Percentiles rank a stretch among this genome's conserved stretches.
Conservation (phyloP, 257 asterid genomes). For the Nicotiana tabacum region DNA sequence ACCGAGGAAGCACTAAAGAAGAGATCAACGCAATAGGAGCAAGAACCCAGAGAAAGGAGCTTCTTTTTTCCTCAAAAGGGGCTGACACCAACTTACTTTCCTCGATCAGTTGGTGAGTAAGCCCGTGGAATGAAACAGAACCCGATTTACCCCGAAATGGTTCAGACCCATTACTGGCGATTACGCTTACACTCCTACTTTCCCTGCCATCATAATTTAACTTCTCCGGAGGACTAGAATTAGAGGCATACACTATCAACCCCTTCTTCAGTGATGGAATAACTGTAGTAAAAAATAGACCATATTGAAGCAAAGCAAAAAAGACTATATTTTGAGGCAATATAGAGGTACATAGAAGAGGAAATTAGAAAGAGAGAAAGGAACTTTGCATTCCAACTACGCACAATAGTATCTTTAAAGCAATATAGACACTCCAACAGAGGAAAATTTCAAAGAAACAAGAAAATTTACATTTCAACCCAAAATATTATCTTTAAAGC, state of each 20-base stretch:
- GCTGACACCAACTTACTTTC: constrained; percentile 61
- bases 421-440: not conserved
- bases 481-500: not conserved
- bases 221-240: constrained; percentile 14
- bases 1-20: constrained; percentile 56
- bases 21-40: constrained; percentile 81
- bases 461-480: not conserved
- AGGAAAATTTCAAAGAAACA: constrained; percentile 4
- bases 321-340: not conserved
- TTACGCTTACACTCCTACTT: constrained; percentile 29
- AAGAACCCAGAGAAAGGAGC: constrained; percentile 71
- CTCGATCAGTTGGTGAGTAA: constrained; percentile 72
- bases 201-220: constrained; percentile 31
- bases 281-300: constrained; percentile 14
- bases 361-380: not conserved
- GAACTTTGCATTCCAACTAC: not conserved
- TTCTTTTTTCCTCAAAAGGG: constrained; percentile 53
- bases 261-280: constrained; percentile 30
- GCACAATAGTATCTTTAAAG: not conserved
- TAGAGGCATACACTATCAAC: constrained; percentile 22
- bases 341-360: not conserved
- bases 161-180: constrained; percentile 37
- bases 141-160: constrained; percentile 81
- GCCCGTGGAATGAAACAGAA: constrained; percentile 65
- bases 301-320: not conserved